Conservation (phyloP, 305 asterid genomes). For the Andrographis paniculata region DNA sequence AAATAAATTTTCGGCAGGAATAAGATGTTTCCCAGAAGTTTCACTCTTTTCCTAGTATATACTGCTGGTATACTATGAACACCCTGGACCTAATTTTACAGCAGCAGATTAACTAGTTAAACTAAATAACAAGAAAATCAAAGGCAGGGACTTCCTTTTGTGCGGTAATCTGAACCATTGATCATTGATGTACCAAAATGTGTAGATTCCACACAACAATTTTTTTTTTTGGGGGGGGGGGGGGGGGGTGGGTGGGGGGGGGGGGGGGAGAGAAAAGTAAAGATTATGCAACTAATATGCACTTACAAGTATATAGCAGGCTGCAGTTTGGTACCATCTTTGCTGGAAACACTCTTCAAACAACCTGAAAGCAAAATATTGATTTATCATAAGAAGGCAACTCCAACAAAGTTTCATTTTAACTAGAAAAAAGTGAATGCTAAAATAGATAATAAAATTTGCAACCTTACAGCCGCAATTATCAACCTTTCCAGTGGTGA, state of each 20-base stretch:
- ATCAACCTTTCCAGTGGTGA: too few relatives aligned
- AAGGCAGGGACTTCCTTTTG: conserved; percentile 6
- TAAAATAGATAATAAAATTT: too few relatives aligned
- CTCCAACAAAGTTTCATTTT: too few relatives aligned
- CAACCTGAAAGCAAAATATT: conserved; percentile 35
- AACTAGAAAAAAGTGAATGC: too few relatives aligned
- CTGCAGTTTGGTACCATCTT: conserved; percentile 74
- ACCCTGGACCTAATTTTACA: conserved; percentile 1
- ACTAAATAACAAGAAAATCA: conserved; percentile 10
- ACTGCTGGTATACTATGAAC: not conserved
- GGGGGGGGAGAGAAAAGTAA: too few relatives aligned
- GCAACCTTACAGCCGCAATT: too few relatives aligned
- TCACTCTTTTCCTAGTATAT: not conserved
- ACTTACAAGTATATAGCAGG: conserved; percentile 66
- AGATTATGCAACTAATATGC: too few relatives aligned
- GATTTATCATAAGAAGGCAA: conserved; percentile 18
- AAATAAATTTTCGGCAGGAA: conserved; percentile 13
- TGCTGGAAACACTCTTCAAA: conserved; percentile 65
- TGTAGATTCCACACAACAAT: too few relatives aligned
- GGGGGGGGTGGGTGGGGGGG: too few relatives aligned
- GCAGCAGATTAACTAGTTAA: conserved; percentile 17
- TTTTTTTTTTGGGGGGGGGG: too few relatives aligned
- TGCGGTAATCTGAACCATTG: not conserved
- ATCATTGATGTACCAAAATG: too few relatives aligned
- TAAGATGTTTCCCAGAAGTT: conserved; percentile 12